These are phyloP conservation scores for Leishmania guyanensis DNA, from an alignment of 208 protist genomes.

Conservation along the genomic window DNA sequence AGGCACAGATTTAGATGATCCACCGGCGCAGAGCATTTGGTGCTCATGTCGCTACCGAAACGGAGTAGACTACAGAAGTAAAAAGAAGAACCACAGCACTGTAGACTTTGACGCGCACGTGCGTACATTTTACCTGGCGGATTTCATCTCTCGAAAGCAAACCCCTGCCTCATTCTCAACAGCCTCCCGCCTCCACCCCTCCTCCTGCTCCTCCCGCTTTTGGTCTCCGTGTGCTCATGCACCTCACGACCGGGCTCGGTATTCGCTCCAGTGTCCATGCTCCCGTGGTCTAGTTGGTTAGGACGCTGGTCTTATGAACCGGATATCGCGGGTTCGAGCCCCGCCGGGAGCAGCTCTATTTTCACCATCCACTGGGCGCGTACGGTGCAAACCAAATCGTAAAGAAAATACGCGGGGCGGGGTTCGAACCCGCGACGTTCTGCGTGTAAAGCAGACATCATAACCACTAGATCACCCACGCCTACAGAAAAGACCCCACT, in stretches of 20 bases:
- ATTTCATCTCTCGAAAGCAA: background rate
- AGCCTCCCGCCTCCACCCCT: too few relatives aligned
- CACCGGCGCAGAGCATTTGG: too few relatives aligned
- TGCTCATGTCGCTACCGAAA: too few relatives aligned
- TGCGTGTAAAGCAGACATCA: constrained; percentile 67
- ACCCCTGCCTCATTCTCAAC: too few relatives aligned
- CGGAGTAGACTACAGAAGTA: background rate
- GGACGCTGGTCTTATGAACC: constrained; percentile 65
- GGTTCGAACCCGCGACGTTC: constrained; percentile 71
- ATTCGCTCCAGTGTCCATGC: background rate
- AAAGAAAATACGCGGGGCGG: constrained; percentile 42
- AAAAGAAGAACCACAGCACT: background rate
- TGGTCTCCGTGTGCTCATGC: too few relatives aligned
- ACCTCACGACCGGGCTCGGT: background rate
- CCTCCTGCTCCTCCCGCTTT: too few relatives aligned
- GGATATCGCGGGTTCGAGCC: constrained; percentile 71
- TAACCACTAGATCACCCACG: constrained; percentile 73
- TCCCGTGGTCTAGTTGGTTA: constrained; percentile 72
- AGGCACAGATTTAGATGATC: background rate
- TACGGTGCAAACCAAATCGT: too few relatives aligned
- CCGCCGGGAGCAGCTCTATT: constrained; percentile 50
- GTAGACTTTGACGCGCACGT: background rate
- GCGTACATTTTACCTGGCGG: background rate
- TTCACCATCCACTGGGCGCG: background rate
- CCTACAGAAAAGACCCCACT: background rate